Evolutionary conservation across 345 rosid species (phyloP).

Genomic region (Mangifera indica): DNA sequence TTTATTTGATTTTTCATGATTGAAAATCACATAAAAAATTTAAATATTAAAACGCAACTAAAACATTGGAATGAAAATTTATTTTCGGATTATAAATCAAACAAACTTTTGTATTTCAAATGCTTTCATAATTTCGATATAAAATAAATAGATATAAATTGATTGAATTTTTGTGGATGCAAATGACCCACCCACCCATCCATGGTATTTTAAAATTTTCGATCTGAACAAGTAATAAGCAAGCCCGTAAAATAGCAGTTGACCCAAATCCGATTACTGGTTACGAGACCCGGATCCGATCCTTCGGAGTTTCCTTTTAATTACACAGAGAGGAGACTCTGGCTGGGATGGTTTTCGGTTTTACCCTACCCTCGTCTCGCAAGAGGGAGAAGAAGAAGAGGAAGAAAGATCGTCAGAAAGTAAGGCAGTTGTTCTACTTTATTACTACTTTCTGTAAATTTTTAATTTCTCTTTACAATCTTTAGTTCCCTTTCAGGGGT

Average conservation of each 20-base stretch:
- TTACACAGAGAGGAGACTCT: neutral
- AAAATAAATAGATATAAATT: no score
- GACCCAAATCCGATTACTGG: neutral
- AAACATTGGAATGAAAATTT: no score
- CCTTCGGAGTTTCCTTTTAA: neutral
- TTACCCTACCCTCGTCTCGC: neutral
- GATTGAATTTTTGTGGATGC: no score
- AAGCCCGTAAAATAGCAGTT: neutral
- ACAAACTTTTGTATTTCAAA: no score
- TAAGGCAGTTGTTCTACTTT: neutral
- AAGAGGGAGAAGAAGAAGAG: neutral
- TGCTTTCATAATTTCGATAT: no score
- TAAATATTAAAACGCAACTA: no score
- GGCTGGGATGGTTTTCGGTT: neutral
- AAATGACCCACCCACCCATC: no score
- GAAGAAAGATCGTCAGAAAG: neutral
- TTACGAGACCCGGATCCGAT: constrained; percentile 2
- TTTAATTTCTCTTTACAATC: no score
- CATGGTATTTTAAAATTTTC: no score
- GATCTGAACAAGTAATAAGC: neutral
- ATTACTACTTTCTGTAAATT: neutral
- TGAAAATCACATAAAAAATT: no score
- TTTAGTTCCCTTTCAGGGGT: neutral
- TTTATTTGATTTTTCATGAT: no score
- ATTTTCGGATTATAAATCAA: no score